phyloP scores from a whole-genome alignment of 164 flowering plant species.

The Warburgia ugandensis region DNA sequence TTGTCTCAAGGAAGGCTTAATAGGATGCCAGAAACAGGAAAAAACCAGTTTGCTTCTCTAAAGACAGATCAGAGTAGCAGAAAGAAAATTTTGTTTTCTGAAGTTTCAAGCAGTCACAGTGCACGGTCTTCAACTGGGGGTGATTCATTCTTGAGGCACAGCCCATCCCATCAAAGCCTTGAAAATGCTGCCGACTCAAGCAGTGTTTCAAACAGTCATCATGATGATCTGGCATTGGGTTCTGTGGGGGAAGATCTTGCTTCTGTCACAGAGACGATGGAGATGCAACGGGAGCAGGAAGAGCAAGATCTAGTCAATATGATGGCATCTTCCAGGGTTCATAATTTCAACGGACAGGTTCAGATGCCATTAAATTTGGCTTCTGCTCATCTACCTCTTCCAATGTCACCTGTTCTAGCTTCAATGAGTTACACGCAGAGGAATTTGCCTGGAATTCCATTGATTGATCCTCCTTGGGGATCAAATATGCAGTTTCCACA shows the following conservation, averaged over 20 bases:
- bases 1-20: constrained; percentile 46
- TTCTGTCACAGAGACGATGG: constrained; percentile 35
- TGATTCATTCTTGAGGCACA: constrained; percentile 37
- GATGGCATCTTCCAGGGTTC: constrained; percentile 55
- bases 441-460: constrained; percentile 51
- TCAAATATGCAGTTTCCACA: constrained; percentile 58
- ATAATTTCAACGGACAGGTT: constrained; percentile 56
- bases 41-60: constrained; percentile 31
- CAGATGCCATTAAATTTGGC: constrained; percentile 58
- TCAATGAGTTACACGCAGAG: constrained; percentile 70
- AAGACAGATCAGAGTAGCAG: too few species aligned
- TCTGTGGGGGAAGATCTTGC: constrained; percentile 40
- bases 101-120: constrained; percentile 27
- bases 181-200: constrained; percentile 27
- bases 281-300: constrained; percentile 70
- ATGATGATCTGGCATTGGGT: constrained; percentile 26
- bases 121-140: constrained; percentile 38
- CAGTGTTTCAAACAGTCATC: constrained; percentile 29
- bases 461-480: constrained; percentile 60
- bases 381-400: constrained; percentile 53
- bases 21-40: constrained; percentile 36
- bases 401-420: constrained; percentile 52
- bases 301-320: constrained; percentile 87
- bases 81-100: constrained; percentile 49
- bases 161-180: constrained; percentile 35